phyloP scores from a whole-genome alignment of 805 yeast genomes.

The Ogataea wickerhamii region DNA sequence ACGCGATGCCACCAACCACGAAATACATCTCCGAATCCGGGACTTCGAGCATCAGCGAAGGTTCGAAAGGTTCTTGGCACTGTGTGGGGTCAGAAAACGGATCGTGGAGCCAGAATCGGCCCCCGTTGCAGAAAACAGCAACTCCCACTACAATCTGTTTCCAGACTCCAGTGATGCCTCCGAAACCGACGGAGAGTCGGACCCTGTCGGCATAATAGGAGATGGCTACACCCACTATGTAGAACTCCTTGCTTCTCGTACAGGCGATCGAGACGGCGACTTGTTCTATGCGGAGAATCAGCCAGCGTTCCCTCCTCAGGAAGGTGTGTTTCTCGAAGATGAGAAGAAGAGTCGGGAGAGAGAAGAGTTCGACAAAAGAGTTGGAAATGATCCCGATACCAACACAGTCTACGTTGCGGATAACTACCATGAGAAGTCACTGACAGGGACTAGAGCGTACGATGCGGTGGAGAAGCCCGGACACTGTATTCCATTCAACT shows the following conservation, averaged over 20 bases:
- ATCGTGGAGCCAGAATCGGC: constrained; percentile 3
- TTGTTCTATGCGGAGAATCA: constrained; percentile 16
- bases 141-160: constrained; percentile 17
- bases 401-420: constrained; percentile 15
- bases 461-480: constrained; percentile 2
- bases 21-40: constrained; percentile 30
- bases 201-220: constrained; percentile 4
- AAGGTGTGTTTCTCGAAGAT: constrained; percentile 9
- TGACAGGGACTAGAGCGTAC: constrained; percentile 13
- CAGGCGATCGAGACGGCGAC: constrained; percentile 15
- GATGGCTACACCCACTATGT: constrained; percentile 9
- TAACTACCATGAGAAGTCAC: constrained; percentile 14
- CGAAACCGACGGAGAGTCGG: constrained; percentile 10
- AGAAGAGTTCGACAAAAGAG: not conserved
- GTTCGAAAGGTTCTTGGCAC: constrained; percentile 24
- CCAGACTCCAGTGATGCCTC: constrained; percentile 19
- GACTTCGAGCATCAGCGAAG: constrained; percentile 28
- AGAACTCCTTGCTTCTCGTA: constrained; percentile 6
- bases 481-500: constrained; percentile 25
- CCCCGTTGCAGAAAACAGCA: constrained; percentile 11
- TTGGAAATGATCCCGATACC: constrained; percentile 8
- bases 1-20: constrained; percentile 48
- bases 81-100: constrained; percentile 22
- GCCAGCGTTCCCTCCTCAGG: constrained; percentile 18
- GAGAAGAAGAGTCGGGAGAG: not conserved